phyloP scores from a whole-genome alignment of 2,329 filamentous ascomycete genomes.

The Alternaria postmessia region DNA sequence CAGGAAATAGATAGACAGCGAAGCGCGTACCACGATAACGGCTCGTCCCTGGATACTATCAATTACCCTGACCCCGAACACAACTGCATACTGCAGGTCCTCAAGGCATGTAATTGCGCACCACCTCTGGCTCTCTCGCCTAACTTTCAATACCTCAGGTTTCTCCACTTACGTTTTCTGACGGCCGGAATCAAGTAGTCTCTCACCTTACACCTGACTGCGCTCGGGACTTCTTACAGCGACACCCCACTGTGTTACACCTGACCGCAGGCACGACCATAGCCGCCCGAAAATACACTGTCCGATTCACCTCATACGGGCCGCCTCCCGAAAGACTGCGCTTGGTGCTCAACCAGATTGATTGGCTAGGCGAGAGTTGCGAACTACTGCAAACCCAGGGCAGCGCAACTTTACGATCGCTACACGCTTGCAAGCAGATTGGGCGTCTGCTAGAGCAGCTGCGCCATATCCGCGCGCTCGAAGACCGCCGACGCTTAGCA shows the following conservation, averaged over 20 bases:
- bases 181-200: slow-evolving; percentile 34
- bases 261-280: slow-evolving; percentile 18
- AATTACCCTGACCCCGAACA: slow-evolving; percentile 18
- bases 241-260: slow-evolving; percentile 3
- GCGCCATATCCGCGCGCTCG: slow-evolving; percentile 15
- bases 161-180: slow-evolving; percentile 36
- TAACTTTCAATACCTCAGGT: slow-evolving; percentile 17
- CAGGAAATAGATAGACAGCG: slow-evolving; percentile 22
- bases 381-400: background rate
- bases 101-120: slow-evolving; percentile 28
- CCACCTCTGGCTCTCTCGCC: background rate
- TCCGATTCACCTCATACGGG: slow-evolving; percentile 40
- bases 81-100: slow-evolving; percentile 29
- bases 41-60: slow-evolving; percentile 43
- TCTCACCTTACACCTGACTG: slow-evolving; percentile 26
- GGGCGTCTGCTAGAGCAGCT: slow-evolving; percentile 16
- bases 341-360: slow-evolving; percentile 33
- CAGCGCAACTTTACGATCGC: slow-evolving; percentile 1
- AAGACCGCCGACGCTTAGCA: slow-evolving; percentile 31
- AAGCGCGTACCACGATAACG: slow-evolving; percentile 47
- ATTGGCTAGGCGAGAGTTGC: slow-evolving; percentile 18
- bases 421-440: slow-evolving; percentile 18
- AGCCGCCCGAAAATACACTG: slow-evolving; percentile 31
- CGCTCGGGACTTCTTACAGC: slow-evolving; percentile 14
- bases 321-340: slow-evolving; percentile 27